phyloP scores from a whole-genome alignment of 129 eudicot genomes.

The Escallonia rubra region DNA sequence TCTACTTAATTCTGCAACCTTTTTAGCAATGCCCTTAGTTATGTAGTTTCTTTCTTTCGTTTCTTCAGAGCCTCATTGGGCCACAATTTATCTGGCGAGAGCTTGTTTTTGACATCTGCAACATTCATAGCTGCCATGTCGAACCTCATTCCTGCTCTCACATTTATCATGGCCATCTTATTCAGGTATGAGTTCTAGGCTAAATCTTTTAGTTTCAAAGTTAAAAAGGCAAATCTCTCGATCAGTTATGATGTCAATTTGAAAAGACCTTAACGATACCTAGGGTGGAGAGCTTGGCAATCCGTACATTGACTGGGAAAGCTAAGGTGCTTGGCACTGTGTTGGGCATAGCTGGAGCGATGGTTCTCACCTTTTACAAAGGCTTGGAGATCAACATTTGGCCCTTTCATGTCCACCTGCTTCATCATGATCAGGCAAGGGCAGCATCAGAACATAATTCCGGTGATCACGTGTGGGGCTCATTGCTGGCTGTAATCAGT shows the following conservation, averaged over 20 bases:
- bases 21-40: not conserved
- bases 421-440: not conserved
- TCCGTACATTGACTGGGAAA: slow-evolving; percentile 26
- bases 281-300: slow-evolving; percentile 31
- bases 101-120: slow-evolving; percentile 29
- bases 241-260: not conserved
- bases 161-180: slow-evolving; percentile 17
- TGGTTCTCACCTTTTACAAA: slow-evolving; percentile 34
- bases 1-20: too few relatives aligned
- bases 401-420: slow-evolving; percentile 11
- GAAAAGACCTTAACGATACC: not conserved
- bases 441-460: not conserved
- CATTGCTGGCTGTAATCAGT: slow-evolving; percentile 8
- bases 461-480: slow-evolving; percentile 13
- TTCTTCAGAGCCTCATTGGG: slow-evolving; percentile 23
- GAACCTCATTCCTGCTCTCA: slow-evolving; percentile 30
- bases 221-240: too few relatives aligned
- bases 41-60: not conserved
- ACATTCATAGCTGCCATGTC: slow-evolving; percentile 25
- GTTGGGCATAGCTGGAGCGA: slow-evolving; percentile 34
- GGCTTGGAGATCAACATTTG: slow-evolving; percentile 15
- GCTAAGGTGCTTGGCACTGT: slow-evolving; percentile 40
- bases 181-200: slow-evolving; percentile 12
- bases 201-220: too few relatives aligned
- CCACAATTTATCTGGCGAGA: slow-evolving; percentile 21